Evolutionary conservation across 176 grass and related monocot species (phyloP), one percentile per base, ranked within the genome.

Genomic region (Aegilops tauschii): DNA sequence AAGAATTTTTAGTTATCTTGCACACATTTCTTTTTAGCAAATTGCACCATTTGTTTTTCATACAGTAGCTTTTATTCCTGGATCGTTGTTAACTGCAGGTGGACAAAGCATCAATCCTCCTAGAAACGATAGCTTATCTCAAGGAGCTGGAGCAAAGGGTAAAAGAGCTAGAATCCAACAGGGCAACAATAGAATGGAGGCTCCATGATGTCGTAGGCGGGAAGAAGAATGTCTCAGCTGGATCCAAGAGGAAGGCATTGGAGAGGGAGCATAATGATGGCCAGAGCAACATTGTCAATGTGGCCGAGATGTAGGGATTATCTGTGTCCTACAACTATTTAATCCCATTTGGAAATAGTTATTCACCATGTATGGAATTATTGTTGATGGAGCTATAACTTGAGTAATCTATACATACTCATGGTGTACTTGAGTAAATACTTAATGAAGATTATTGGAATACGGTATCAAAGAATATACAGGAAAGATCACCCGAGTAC

Each of bases 71-170:
- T 67, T 65, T 12, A 10, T 78, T 67, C 5, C 12, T 14, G 45
- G 45, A 16, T 36, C 45, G 0, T 49, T 49, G 45, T 49, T 49
- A 49, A 49, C 5, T 66, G 39, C 79, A 98, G 95, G 78, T 89
- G 17, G 93, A 98, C 86, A 95, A 95, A 88, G 91, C 87, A 75
- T 93, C 96, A 9, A 90, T 98, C 66, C 93, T 98, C n/a, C 86
- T 80, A 3, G 74, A 93, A 30, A 88, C 95, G 21, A 92, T 95
- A 65, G 91, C 83, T 0, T 98, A 98, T 65, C 54, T 98, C 12
- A 95, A 88, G 67, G 81, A 95, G 81, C 88, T 98, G 4, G 68
- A 95, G 78, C 82, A 23, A 88, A 91, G 86, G 62, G 83, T 98
- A 12, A 36, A 91, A 58, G 93, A 93, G 62, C 68, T 98, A 10